These are phyloP conservation scores for Insectozyma bohioensis DNA, from an alignment of 1,139 yeast species.

Conservation along the genomic window DNA sequence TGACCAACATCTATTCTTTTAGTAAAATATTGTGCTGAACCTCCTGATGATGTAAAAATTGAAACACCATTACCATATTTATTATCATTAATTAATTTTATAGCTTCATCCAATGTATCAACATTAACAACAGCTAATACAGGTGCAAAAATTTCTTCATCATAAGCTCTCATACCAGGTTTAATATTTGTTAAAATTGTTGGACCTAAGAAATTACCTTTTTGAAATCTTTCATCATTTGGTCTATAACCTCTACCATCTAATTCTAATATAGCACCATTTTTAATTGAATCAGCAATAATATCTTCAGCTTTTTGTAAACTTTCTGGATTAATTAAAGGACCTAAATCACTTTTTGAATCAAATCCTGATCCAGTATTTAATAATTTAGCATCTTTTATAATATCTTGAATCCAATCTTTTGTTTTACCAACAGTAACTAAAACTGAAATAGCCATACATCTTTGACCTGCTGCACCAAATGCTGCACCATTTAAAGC, in stretches of 20 bases:
- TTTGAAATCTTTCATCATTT: constrained; percentile 45
- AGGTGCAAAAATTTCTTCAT: constrained; percentile 77
- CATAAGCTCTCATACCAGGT: constrained; percentile 72
- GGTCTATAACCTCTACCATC: constrained; percentile 63
- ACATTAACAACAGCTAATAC: constrained; percentile 65
- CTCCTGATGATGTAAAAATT: constrained; percentile 68
- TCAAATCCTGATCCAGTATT: constrained; percentile 70
- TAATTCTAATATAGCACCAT: constrained; percentile 58
- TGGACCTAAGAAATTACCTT: constrained; percentile 77
- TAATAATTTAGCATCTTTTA: constrained; percentile 57
- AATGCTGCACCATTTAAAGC: constrained; percentile 77
- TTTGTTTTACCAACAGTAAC: constrained; percentile 74
- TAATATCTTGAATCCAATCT: constrained; percentile 64
- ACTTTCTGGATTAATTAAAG: constrained; percentile 64
- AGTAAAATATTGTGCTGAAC: constrained; percentile 68
- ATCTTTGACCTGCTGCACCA: constrained; percentile 85
- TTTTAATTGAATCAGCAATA: constrained; percentile 55
- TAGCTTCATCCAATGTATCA: constrained; percentile 73
- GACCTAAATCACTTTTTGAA: constrained; percentile 63
- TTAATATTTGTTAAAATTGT: constrained; percentile 63
- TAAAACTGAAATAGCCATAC: constrained; percentile 78
- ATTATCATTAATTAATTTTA: constrained; percentile 61
- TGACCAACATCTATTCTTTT: constrained; percentile 74
- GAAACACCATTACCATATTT: constrained; percentile 76
- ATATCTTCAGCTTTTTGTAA: constrained; percentile 54